phyloP scores from a whole-genome alignment of 805 yeast genomes.

The Metschnikowia gelsemii region DNA sequence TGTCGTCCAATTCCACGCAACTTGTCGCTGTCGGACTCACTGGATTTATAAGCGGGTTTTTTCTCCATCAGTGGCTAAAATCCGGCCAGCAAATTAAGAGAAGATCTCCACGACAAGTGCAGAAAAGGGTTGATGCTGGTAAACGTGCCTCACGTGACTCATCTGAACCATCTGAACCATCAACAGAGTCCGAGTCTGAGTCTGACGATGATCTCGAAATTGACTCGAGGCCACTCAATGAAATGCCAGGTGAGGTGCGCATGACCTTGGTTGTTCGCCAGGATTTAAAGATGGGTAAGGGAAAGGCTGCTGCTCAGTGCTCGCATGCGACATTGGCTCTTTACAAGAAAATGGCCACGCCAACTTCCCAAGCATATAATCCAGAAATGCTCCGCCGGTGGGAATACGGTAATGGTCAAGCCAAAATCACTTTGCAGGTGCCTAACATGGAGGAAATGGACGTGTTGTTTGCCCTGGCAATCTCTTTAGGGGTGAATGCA shows the following conservation, averaged over 20 bases:
- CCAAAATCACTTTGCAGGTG: slow-evolving; percentile 84
- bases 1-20: slow-evolving; percentile 21
- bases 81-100: neutral
- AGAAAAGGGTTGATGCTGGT: too few relatives aligned
- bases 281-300: slow-evolving; percentile 89
- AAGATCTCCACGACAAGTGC: neutral
- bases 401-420: slow-evolving; percentile 80
- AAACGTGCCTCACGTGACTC: slow-evolving; percentile 8
- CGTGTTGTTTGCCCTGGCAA: slow-evolving; percentile 74
- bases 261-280: slow-evolving; percentile 88
- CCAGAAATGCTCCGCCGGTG: slow-evolving; percentile 69
- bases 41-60: slow-evolving; percentile 39
- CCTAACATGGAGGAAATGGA: slow-evolving; percentile 71
- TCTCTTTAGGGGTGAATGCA: slow-evolving; percentile 74
- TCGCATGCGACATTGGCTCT: slow-evolving; percentile 95
- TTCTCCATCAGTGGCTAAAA: slow-evolving; percentile 7
- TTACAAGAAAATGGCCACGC: slow-evolving; percentile 63
- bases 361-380: slow-evolving; percentile 53
- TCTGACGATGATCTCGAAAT: slow-evolving; percentile 57
- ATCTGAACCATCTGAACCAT: slow-evolving; percentile 18
- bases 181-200: slow-evolving; percentile 30
- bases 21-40: slow-evolving; percentile 33
- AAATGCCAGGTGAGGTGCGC: slow-evolving; percentile 73
- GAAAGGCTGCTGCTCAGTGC: slow-evolving; percentile 97
- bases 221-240: slow-evolving; percentile 59